Evolutionary conservation across 2,329 filamentous ascomycete genomes (phyloP), one percentile per base, ranked within the genome.

Genomic region (Penicillium sp.): DNA sequence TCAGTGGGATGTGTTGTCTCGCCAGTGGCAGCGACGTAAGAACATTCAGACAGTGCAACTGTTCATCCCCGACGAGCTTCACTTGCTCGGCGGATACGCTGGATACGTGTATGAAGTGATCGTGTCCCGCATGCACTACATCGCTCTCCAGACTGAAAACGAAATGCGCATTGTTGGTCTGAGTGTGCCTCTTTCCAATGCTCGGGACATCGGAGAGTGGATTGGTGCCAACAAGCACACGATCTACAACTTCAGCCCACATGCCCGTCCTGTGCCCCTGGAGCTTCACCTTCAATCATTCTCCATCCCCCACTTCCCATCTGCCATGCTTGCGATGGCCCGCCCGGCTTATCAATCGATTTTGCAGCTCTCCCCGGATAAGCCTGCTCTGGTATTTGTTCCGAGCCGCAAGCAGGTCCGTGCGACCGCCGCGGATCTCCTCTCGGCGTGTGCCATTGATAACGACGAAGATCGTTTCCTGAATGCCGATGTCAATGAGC

Each of bases 261-360:
- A 93, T 67, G 87, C 93, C 58, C 87, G 95, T 54, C 89, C 91
- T 1, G 86, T 97, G 18, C 92, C 93, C 23, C 79, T 99, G 32
- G 93, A 97, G 72, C 83, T 99, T 54, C 91, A 97, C 70, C 88
- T 99, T 46, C 94, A 99, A 74, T 93, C 92, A 1, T 99, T 94
- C 77, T 90, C 87, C 29, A 96, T 96, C 57, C 91, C 95, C 45
- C 95, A 99, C 70, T 97, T 96, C 77, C 95, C 94, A 4, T 97
- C 94, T 12, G 82, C 99, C 39, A 99, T 99, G 94, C 83, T 99
- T 63, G 92, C 94, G 15, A 99, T 99, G 94, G 91, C 92, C 16
- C 93, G 95, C 73, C 95, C 95, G 21, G 88, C 91, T 1, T 97
- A 97, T 72, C 80, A 90, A 57, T 89, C 93, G 3, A 90, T 99